Evolutionary conservation across 306 rosid genomes (phyloP), one percentile per base, ranked within the genome.

Genomic region (Cicer bijugum): DNA sequence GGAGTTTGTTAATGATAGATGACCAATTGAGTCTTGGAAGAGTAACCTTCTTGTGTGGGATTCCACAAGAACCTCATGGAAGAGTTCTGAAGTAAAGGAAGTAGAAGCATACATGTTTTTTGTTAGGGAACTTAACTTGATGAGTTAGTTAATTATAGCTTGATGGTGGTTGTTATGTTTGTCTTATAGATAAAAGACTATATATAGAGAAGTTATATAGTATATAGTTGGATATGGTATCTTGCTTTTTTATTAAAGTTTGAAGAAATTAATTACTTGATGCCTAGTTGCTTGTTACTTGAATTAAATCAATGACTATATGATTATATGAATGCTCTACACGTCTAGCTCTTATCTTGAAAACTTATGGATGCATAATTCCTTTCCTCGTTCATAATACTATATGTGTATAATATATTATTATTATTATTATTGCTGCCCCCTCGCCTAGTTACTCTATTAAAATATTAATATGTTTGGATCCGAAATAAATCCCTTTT

Each of bases 11-110:
- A 12, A 40, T 66, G 80, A 42, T 66, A 75, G 67, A 33, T 81
- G 76, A 65, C 35, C 65, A 9, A 40, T 0, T 2, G 89, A 81
- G 70, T 73, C 53, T 78, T 78, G 81, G 6, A 88, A 72, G 71
- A 93, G 91, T 10, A 93, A 52, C 74, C 87, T 91, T 75, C 99
- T 89, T 4, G 95, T 80, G 85, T 83, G 53, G 6, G 86, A 75
- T 37, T 82, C 82, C 37, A 72, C 80, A 8, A 84, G 58, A 74
- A 85, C 57, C 6, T 81, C 71, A 67, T 78, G 80, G 52, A 88
- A 9, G 4, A 82, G 78, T 0, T 48, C 76, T 28, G 86, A 42
- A 59, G 84, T 9, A 12, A 76, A 70, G 57, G 85, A 83, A 52
- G 88, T 44, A 9, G 85, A 79, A 80, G 69, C 81, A 81, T 80